Evolutionary conservation across 2,329 filamentous ascomycete species (phyloP).

Genomic region (Fusarium oligoseptatum): DNA sequence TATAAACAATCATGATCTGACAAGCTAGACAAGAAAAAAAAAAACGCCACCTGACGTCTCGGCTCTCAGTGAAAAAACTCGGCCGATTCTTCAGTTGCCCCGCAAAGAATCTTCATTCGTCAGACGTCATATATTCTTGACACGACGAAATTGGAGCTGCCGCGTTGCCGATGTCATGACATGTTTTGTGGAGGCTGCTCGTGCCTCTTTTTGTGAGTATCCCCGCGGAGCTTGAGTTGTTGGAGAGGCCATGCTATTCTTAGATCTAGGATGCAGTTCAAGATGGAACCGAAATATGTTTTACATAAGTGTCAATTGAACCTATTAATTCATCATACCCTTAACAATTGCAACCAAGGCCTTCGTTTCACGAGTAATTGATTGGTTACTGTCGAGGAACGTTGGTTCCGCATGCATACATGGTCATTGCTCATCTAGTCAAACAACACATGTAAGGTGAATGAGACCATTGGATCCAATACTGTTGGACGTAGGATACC

Average conservation of each 20-base stretch:
- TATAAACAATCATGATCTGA: background rate
- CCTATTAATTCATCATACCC: background rate
- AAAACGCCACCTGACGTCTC: constrained; percentile 1
- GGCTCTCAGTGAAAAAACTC: background rate
- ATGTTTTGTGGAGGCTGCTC: background rate
- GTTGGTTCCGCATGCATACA: background rate
- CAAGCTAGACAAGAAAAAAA: background rate
- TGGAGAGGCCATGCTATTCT: background rate
- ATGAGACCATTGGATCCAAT: background rate
- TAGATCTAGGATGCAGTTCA: background rate
- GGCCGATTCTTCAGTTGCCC: background rate
- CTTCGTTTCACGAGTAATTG: background rate
- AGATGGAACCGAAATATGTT: background rate
- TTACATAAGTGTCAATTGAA: background rate
- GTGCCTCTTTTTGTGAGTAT: background rate
- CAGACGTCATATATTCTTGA: background rate
- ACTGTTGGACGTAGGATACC: background rate
- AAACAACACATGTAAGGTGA: background rate
- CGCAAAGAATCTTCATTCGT: background rate
- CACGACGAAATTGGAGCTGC: background rate
- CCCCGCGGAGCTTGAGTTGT: background rate
- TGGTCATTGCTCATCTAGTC: background rate
- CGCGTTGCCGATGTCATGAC: background rate
- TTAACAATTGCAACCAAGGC: background rate
- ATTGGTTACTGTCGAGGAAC: background rate